Percentiles rank a stretch among this genome's conserved stretches.
Evolutionary conservation across 352 stramenopile genomes (phyloP).

Genomic region (Phytopythium helicoides): DNA sequence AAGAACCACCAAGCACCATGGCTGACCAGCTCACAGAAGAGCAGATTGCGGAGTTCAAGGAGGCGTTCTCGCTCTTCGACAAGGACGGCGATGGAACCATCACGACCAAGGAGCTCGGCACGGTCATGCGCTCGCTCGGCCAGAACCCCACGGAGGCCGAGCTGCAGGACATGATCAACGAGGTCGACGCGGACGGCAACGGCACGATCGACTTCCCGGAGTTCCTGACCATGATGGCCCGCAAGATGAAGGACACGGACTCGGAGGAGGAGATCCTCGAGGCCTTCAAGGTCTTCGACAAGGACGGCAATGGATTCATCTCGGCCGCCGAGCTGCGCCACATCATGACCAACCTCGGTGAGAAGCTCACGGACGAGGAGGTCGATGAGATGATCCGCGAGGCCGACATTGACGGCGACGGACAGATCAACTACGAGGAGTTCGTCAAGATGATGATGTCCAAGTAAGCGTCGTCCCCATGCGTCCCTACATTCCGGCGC

Average conservation of each 20-base stretch:
- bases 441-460: slow-evolving; percentile 99
- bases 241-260: slow-evolving; percentile 99
- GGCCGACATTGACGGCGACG: slow-evolving; percentile 98
- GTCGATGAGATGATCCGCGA: slow-evolving; percentile 99
- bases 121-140: slow-evolving; percentile 97
- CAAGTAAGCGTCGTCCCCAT: slow-evolving; percentile 85
- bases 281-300: slow-evolving; percentile 98
- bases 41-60: slow-evolving; percentile 99
- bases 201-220: slow-evolving; percentile 99
- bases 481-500: too few relatives aligned
- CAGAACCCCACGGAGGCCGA: slow-evolving; percentile 98
- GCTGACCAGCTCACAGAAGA: slow-evolving; percentile 90
- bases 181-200: slow-evolving; percentile 99
- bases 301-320: slow-evolving; percentile 99
- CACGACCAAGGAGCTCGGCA: slow-evolving; percentile 98
- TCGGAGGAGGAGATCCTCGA: slow-evolving; percentile 98
- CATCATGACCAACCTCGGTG: slow-evolving; percentile 99
- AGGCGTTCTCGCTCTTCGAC: slow-evolving; percentile 99
- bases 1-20: slow-evolving; percentile 45
- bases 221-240: slow-evolving; percentile 99
- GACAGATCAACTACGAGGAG: slow-evolving; percentile 99
- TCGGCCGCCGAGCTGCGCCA: slow-evolving; percentile 96
- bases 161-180: slow-evolving; percentile 99
- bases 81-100: slow-evolving; percentile 99
- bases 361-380: slow-evolving; percentile 99